Conservation (phyloP, 371 early-diverging fungal genomes). For the Mortierella sp. region DNA sequence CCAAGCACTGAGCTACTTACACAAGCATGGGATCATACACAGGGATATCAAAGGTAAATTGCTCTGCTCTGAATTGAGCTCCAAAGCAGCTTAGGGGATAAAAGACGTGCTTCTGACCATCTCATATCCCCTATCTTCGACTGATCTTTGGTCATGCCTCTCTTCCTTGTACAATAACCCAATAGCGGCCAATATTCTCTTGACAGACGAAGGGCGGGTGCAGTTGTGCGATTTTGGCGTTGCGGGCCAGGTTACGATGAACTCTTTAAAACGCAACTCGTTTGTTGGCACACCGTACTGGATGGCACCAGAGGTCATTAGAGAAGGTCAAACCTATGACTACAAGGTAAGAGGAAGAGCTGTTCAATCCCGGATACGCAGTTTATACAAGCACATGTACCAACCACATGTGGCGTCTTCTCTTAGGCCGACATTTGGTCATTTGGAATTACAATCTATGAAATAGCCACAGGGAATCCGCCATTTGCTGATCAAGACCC, state of each 20-base stretch:
- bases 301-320: constrained; percentile 93
- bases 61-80: not conserved
- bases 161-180: not conserved
- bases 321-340: constrained; percentile 82
- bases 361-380: not conserved
- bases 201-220: constrained; percentile 91
- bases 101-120: not conserved
- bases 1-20: constrained; percentile 90
- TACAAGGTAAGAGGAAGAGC: constrained; percentile 58
- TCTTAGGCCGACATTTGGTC: constrained; percentile 89
- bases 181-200: constrained; percentile 90
- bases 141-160: not conserved
- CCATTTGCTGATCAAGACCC: constrained; percentile 95
- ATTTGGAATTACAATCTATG: constrained; percentile 96
- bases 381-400: not conserved
- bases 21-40: constrained; percentile 94
- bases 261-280: constrained; percentile 79
- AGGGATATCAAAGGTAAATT: constrained; percentile 94
- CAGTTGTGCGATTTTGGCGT: constrained; percentile 96
- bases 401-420: not conserved
- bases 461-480: constrained; percentile 94
- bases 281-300: constrained; percentile 95
- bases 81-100: not conserved
- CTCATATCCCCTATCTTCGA: not conserved
- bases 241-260: constrained; percentile 78